phyloP scores from a whole-genome alignment of 2,329 filamentous ascomycete genomes.

The Bipolaris bicolor region DNA sequence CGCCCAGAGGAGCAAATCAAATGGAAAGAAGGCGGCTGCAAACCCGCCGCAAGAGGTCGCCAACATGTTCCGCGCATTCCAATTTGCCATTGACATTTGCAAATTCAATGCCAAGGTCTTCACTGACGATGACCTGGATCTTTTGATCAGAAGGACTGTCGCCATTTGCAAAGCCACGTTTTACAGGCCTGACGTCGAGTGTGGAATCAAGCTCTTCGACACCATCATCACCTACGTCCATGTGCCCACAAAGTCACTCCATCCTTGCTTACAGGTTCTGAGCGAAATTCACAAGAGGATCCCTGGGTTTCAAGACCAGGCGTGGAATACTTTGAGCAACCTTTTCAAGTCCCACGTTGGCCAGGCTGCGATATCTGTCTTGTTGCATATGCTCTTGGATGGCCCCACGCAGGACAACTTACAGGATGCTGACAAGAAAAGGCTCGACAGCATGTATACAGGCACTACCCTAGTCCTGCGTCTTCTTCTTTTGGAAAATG shows the following conservation, averaged over 20 bases:
- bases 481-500: slow-evolving; percentile 42
- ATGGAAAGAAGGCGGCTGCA: slow-evolving; percentile 33
- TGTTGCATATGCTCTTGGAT: slow-evolving; percentile 62
- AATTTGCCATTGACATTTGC: slow-evolving; percentile 70
- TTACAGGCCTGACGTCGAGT: slow-evolving; percentile 67
- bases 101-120: slow-evolving; percentile 77
- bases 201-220: slow-evolving; percentile 72
- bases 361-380: slow-evolving; percentile 68
- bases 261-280: slow-evolving; percentile 71
- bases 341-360: slow-evolving; percentile 76
- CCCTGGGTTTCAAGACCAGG: slow-evolving; percentile 63
- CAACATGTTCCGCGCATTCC: slow-evolving; percentile 65
- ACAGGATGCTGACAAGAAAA: slow-evolving; percentile 29
- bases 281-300: slow-evolving; percentile 75
- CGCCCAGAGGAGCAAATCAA: slow-evolving; percentile 31
- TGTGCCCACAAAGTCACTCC: slow-evolving; percentile 68
- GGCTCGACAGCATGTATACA: slow-evolving; percentile 35
- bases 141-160: slow-evolving; percentile 67
- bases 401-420: slow-evolving; percentile 31
- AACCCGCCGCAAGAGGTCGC: slow-evolving; percentile 35
- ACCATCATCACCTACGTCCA: slow-evolving; percentile 74
- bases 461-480: slow-evolving; percentile 42
- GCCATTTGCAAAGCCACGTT: slow-evolving; percentile 72
- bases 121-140: slow-evolving; percentile 65
- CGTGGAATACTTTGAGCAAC: slow-evolving; percentile 74